A percentile compares a stretch with the other conserved stretches of the same genome.
These are phyloP conservation scores for Stevia rebaudiana DNA, from an alignment of 140 eudicot species.

Conservation along the genomic window DNA sequence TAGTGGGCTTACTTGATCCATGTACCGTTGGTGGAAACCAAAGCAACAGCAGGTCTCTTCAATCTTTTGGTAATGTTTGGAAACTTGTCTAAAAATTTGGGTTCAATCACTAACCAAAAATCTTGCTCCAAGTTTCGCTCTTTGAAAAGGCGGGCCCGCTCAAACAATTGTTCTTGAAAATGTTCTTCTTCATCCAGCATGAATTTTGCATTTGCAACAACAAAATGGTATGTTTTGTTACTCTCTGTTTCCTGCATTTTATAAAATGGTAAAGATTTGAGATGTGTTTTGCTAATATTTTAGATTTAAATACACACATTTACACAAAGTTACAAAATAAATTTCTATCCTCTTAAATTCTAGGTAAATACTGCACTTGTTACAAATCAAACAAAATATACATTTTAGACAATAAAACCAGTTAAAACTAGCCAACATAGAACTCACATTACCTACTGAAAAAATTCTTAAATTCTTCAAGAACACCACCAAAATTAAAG, in stretches of 20 bases:
- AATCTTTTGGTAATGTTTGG: constrained; percentile 74
- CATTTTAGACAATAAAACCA: no score
- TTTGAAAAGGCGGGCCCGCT: constrained; percentile 55
- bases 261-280: neutral
- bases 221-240: constrained; percentile 64
- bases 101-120: constrained; percentile 95
- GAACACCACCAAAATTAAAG: no score
- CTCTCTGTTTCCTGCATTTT: constrained; percentile 37
- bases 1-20: constrained; percentile 78
- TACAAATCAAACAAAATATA: no score
- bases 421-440: no score
- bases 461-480: no score
- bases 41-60: constrained; percentile 94
- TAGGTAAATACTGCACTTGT: no score
- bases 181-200: constrained; percentile 99
- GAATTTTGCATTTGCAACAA: constrained; percentile 95
- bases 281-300: neutral
- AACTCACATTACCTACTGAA: no score
- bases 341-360: no score
- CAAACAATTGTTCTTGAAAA: constrained; percentile 72
- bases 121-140: constrained; percentile 82
- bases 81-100: constrained; percentile 89
- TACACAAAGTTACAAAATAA: no score
- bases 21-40: constrained; percentile 88
- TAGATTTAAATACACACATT: neutral